Percentiles rank a stretch among this genome's conserved stretches.
These are phyloP conservation scores for Penicillium turbatum DNA, from an alignment of 495 filamentous ascomycete genomes.

Conservation along the genomic window DNA sequence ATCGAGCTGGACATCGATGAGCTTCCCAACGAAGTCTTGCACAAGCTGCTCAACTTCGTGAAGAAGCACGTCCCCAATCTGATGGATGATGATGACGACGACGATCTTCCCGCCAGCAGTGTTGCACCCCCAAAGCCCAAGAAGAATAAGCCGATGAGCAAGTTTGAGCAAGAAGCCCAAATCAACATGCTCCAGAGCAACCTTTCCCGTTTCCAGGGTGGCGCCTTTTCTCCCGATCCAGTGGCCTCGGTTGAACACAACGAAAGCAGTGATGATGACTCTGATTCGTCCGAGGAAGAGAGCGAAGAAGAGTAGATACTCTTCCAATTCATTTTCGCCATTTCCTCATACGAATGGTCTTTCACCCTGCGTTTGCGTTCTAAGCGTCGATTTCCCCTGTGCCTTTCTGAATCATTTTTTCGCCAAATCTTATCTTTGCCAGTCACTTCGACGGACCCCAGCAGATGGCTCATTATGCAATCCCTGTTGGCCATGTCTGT, in stretches of 20 bases:
- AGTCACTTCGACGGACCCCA: not conserved
- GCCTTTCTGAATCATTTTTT: conserved; percentile 1
- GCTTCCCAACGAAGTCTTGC: conserved; percentile 67
- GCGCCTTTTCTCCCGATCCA: conserved; percentile 38
- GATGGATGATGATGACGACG: conserved; percentile 46
- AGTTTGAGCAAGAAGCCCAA: conserved; percentile 82
- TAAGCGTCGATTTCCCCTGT: conserved; percentile 18
- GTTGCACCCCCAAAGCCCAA: conserved; percentile 65
- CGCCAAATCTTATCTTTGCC: not conserved
- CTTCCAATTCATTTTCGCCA: not conserved
- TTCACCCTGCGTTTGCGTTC: conserved; percentile 26
- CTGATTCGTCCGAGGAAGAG: conserved; percentile 50
- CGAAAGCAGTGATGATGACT: conserved; percentile 48
- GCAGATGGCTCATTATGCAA: not conserved
- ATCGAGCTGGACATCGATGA: conserved; percentile 90
- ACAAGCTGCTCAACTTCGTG: conserved; percentile 72
- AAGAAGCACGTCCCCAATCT: conserved; percentile 60
- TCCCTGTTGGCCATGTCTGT: conserved; percentile 6
- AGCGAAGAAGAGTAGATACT: conserved; percentile 50
- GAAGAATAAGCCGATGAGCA: conserved; percentile 99
- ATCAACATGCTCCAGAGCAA: conserved; percentile 71
- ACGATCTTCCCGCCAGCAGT: conserved; percentile 39
- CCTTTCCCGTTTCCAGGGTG: conserved; percentile 46
- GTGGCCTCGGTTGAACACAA: conserved; percentile 44
- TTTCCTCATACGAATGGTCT: conserved; percentile 1